phyloP scores from a whole-genome alignment of 345 rosid genomes.

The Lepidium didymum region DNA sequence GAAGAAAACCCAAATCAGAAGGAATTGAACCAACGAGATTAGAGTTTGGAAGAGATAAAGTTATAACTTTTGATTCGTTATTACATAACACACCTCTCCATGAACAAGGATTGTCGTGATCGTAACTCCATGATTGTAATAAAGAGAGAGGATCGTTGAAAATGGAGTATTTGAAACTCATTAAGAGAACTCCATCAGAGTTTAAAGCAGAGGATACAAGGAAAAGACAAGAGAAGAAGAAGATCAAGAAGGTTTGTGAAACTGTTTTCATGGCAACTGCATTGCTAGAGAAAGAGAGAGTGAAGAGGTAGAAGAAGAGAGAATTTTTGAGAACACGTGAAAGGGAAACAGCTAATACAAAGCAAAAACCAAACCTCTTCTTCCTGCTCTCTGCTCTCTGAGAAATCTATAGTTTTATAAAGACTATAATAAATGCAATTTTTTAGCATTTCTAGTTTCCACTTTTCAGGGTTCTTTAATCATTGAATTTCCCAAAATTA shows the following conservation, averaged over 20 bases:
- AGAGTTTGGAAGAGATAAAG: constrained; percentile 54
- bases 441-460: constrained; percentile 9
- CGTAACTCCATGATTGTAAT: constrained; percentile 53
- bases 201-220: constrained; percentile 23
- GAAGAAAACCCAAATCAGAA: constrained; percentile 56
- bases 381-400: constrained; percentile 26
- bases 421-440: constrained; percentile 20
- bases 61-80: constrained; percentile 40
- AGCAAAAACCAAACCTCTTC: constrained; percentile 16
- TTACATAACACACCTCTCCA: constrained; percentile 78
- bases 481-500: background rate
- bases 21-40: constrained; percentile 72
- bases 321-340: constrained; percentile 35
- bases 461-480: constrained; percentile 15
- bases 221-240: constrained; percentile 32
- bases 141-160: constrained; percentile 57
- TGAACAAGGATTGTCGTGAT: constrained; percentile 62
- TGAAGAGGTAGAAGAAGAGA: constrained; percentile 23
- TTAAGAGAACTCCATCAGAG: constrained; percentile 70
- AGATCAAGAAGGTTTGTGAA: constrained; percentile 11
- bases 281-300: constrained; percentile 24
- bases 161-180: constrained; percentile 67
- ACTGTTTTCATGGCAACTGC: constrained; percentile 32
- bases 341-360: constrained; percentile 26
- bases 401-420: constrained; percentile 14